Percentiles rank a stretch among this genome's conserved stretches.
phyloP scores from a whole-genome alignment of 2,329 filamentous ascomycete species.

The Helicocarpus griseus region DNA sequence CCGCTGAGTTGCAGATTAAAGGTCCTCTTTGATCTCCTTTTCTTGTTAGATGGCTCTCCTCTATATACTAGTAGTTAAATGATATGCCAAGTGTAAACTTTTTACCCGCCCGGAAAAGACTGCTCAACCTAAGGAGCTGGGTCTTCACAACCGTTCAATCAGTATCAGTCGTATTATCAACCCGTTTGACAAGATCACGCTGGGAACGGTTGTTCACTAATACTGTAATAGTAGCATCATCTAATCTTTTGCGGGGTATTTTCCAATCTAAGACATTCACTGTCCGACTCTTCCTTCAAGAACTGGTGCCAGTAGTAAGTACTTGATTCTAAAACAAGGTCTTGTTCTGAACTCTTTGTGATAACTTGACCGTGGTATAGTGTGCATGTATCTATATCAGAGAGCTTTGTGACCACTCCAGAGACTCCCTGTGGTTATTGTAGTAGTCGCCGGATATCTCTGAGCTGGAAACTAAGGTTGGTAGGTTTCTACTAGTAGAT shows the following conservation, averaged over 20 bases:
- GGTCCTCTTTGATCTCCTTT: slow-evolving; percentile 6
- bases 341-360: neutral
- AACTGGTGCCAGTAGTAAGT: neutral
- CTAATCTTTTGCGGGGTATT: neutral
- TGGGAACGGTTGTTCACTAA: slow-evolving; percentile 19
- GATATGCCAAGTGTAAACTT: slow-evolving; percentile 21
- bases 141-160: slow-evolving; percentile 21
- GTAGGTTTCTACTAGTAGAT: too few species aligned
- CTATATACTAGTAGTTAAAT: slow-evolving; percentile 26
- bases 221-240: slow-evolving; percentile 11
- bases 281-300: neutral
- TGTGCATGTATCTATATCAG: too few species aligned
- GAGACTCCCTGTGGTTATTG: too few species aligned
- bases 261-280: neutral
- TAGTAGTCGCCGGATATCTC: too few species aligned
- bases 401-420: too few species aligned
- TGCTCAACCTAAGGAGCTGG: slow-evolving; percentile 18
- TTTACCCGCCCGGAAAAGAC: slow-evolving; percentile 20
- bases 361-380: too few species aligned
- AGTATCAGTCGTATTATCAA: slow-evolving; percentile 19
- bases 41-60: slow-evolving; percentile 5
- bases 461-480: too few species aligned
- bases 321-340: neutral
- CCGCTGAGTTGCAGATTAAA: slow-evolving; percentile 8
- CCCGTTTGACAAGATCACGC: slow-evolving; percentile 21